Evolutionary conservation across 257 asterid genomes (phyloP), one percentile per base, ranked within the genome.

Genomic region (Primulina huaijiensis): DNA sequence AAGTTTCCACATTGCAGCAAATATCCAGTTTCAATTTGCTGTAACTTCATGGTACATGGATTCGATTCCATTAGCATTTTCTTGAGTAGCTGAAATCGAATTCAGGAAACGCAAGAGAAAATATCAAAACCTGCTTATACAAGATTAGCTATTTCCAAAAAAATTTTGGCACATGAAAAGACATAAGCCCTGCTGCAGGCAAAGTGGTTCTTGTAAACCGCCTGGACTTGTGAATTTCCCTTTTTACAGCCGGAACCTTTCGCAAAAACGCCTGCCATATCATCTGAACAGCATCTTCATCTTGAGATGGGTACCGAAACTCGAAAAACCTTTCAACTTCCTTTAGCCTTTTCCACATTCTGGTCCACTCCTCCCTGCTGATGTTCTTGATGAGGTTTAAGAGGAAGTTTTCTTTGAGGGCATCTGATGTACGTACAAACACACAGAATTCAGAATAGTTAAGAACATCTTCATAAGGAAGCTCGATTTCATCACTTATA

Each of bases 251-350:
- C 3, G 87, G 76, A 72, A 85, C 88, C 64, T 83, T 85, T 61
- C 88, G 64, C 3, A 77, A 74, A 53, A 77, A 34, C 0, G 88
- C 88, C 68, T 83, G 88, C 90, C 90, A 85, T 50, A 81, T 85
- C 90, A 85, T 85, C 71, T 85, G 90, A 65, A 83, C 86, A 27
- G 88, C 90, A 33, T 85, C 90, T 20, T 85, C 64, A 72, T 75
- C 81, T 33, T 75, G 77, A 1, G 90, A 81, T 0, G 90, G 90
- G 33, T 79, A 85, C 72, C 68, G 88, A 73, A 60, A 85, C 83
- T 81, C 78, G 3, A 69, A 85, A 46, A 79, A 71, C 9, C 52
- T 75, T 62, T 85, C 79, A 8, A 85, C 72, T 74, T 83, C 88
- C 70, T 83, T 77, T 12, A 85, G 74, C 76, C 82, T 71, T 56